Evolutionary conservation across 1,284 basidiomycete species (phyloP).

Genomic region (Termitomyces sp.): DNA sequence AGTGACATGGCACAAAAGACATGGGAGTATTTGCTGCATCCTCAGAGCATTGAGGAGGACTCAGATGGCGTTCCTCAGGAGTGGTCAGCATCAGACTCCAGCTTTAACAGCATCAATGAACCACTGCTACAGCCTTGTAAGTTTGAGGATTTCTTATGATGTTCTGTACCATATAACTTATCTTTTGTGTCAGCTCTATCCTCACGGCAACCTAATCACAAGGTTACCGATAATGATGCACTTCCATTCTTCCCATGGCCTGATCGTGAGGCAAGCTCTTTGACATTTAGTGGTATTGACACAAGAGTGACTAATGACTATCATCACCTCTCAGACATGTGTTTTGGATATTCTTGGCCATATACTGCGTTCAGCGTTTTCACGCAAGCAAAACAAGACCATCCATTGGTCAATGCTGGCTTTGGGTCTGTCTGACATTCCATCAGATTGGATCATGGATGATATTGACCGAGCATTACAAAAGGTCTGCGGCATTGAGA

Average conservation of each 20-base stretch:
- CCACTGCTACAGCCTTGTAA: too few relatives aligned
- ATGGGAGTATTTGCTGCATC: too few relatives aligned
- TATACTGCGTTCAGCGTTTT: conserved; percentile 2
- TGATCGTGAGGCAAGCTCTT: not conserved
- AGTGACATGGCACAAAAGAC: too few relatives aligned
- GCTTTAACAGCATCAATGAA: too few relatives aligned
- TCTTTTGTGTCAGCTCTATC: too few relatives aligned
- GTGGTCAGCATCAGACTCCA: too few relatives aligned
- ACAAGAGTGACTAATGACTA: not conserved
- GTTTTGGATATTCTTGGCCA: conserved; percentile 5
- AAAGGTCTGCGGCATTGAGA: not conserved
- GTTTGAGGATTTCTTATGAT: too few relatives aligned
- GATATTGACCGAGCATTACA: not conserved
- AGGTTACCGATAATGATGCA: not conserved
- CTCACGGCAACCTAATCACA: too few relatives aligned
- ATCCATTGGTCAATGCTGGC: conserved; percentile 1
- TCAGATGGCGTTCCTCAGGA: too few relatives aligned
- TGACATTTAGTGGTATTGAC: not conserved
- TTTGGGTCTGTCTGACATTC: not conserved
- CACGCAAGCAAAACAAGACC: not conserved
- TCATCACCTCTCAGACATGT: not conserved
- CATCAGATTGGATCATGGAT: not conserved
- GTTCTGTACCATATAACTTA: too few relatives aligned
- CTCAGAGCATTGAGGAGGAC: too few relatives aligned
- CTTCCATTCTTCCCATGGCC: not conserved